phyloP scores from a whole-genome alignment of 768 basidiomycete species.

The Boletus coccyginus region DNA sequence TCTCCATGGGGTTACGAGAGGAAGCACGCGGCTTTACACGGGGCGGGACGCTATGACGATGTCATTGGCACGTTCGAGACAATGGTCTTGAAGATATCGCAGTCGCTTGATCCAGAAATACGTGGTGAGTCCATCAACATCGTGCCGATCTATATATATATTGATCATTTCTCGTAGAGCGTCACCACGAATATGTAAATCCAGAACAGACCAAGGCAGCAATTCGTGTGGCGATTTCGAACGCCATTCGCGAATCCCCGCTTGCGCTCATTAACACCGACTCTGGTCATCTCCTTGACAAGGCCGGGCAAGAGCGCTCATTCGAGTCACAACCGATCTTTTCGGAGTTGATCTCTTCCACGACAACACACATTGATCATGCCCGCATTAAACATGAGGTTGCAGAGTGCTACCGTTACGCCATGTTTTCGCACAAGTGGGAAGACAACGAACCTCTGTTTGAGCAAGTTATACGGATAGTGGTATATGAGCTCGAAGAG shows the following conservation, averaged over 20 bases:
- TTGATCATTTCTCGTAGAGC: neutral
- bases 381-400: neutral
- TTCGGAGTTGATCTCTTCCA: conserved; percentile 2
- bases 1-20: neutral
- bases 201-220: neutral
- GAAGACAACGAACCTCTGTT: neutral
- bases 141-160: neutral
- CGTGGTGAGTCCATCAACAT: neutral
- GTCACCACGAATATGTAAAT: neutral
- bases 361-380: neutral
- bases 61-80: neutral
- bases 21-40: neutral
- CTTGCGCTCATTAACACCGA: conserved; percentile 4
- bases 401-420: neutral
- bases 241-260: conserved; percentile 1
- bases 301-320: neutral
- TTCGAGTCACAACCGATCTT: conserved; percentile 5
- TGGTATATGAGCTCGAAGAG: neutral
- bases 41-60: neutral
- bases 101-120: neutral
- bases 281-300: neutral
- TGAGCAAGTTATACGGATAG: neutral
- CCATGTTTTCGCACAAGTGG: neutral
- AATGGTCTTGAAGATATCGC: conserved; percentile 1
- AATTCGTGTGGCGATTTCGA: neutral